Conservation (phyloP, 1,284 basidiomycete species). For the Flammula alnicola region DNA sequence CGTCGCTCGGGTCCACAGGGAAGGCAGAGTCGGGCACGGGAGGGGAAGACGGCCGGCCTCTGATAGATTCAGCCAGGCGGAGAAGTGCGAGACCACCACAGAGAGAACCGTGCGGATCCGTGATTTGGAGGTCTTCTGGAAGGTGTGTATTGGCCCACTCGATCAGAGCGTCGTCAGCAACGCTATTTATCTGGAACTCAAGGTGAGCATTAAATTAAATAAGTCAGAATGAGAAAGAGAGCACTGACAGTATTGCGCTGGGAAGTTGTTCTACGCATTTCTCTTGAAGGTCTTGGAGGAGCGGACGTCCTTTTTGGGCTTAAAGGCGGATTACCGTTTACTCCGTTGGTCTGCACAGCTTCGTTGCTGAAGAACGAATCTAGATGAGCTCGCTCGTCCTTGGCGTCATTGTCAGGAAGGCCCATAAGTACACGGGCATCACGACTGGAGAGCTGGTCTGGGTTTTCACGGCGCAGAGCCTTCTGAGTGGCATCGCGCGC, state of each 20-base stretch:
- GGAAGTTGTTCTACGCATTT: conserved; percentile 52
- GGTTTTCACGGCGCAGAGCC: conserved; percentile 86
- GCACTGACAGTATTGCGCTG: conserved; percentile 46
- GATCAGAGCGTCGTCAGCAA: conserved; percentile 61
- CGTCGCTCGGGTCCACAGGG: conserved; percentile 66
- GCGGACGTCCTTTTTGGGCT: conserved; percentile 29
- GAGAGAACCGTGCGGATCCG: conserved; percentile 51
- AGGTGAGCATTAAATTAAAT: too few relatives aligned
- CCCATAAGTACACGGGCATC: conserved; percentile 87
- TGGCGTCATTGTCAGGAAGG: conserved; percentile 43
- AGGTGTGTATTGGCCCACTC: conserved; percentile 88
- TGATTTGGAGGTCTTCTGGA: conserved; percentile 69
- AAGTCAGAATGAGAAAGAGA: too few relatives aligned
- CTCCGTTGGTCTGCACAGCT: conserved; percentile 22
- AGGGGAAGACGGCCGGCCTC: conserved; percentile 66
- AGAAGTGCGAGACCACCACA: conserved; percentile 76
- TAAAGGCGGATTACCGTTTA: conserved; percentile 7
- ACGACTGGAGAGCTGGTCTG: conserved; percentile 86
- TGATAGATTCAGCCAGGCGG: conserved; percentile 78
- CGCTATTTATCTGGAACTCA: conserved; percentile 17
- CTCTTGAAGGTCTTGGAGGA: conserved; percentile 68
- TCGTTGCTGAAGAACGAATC: conserved; percentile 62
- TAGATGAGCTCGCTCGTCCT: conserved; percentile 49
- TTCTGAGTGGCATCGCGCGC: conserved; percentile 90
- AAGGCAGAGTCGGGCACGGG: conserved; percentile 82